Percentiles rank a stretch among this genome's conserved stretches.
These are phyloP conservation scores for Murraya paniculata DNA, from an alignment of 345 rosid genomes.

Conservation along the genomic window DNA sequence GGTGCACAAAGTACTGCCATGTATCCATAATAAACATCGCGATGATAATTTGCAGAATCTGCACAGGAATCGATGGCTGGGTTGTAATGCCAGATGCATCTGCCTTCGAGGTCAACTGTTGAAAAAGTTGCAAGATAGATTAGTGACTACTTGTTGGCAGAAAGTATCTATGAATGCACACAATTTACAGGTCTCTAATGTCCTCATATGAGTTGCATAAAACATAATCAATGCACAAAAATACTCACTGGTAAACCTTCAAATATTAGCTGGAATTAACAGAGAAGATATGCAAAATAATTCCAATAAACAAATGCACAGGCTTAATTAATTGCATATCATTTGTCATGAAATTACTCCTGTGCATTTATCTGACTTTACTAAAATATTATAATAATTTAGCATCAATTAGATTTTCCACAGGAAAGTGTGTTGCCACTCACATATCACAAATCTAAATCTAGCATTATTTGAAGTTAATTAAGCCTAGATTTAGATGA, in stretches of 20 bases:
- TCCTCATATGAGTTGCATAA: not conserved
- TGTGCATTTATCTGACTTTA: not conserved
- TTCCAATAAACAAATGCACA: not conserved
- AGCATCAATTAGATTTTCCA: not conserved
- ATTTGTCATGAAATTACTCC: not conserved
- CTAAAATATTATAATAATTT: too few species aligned
- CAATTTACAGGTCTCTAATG: not conserved
- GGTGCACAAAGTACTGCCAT: slow-evolving; percentile 70
- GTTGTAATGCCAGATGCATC: slow-evolving; percentile 36
- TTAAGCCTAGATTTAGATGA: not conserved
- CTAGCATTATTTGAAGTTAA: not conserved
- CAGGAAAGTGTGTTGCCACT: not conserved
- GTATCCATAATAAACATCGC: slow-evolving; percentile 73
- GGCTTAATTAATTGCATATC: not conserved
- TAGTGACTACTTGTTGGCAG: not conserved
- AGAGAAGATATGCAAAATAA: not conserved
- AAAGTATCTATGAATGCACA: not conserved
- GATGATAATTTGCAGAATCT: slow-evolving; percentile 43
- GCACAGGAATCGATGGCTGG: slow-evolving; percentile 52
- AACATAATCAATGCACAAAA: not conserved
- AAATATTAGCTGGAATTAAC: not conserved
- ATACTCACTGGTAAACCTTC: not conserved
- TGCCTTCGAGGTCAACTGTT: slow-evolving; percentile 51
- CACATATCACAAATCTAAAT: not conserved
- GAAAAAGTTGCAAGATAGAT: slow-evolving; percentile 1